These are phyloP conservation scores for Phaeotremella skinneri DNA, from an alignment of 768 basidiomycete species.

Conservation along the genomic window DNA sequence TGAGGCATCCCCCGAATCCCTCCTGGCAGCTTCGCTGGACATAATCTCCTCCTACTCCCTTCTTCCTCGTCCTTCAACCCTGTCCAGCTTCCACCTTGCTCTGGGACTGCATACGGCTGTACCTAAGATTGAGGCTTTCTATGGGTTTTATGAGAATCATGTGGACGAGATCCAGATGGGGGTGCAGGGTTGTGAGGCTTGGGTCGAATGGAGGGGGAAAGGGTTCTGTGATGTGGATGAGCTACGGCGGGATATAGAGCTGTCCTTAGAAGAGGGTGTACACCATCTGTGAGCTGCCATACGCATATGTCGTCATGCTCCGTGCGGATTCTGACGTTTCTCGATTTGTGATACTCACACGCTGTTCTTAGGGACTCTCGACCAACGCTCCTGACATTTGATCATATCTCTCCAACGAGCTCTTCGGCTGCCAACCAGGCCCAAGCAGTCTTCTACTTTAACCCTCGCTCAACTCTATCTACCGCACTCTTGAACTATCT, in stretches of 20 bases:
- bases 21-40: constrained; percentile 39
- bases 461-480: constrained; percentile 66
- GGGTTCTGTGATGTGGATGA: constrained; percentile 42
- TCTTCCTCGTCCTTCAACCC: constrained; percentile 57
- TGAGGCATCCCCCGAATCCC: constrained; percentile 51
- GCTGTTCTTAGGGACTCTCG: background rate
- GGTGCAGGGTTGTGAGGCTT: constrained; percentile 39
- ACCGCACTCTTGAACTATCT: constrained; percentile 68
- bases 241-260: constrained; percentile 43
- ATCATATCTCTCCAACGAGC: constrained; percentile 55
- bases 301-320: constrained; percentile 53
- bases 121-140: constrained; percentile 80
- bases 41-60: constrained; percentile 51
- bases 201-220: constrained; percentile 50
- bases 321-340: constrained; percentile 60
- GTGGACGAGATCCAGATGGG: constrained; percentile 28
- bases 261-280: constrained; percentile 36
- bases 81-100: constrained; percentile 65
- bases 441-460: constrained; percentile 74
- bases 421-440: constrained; percentile 56
- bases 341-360: constrained; percentile 13
- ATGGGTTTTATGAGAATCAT: constrained; percentile 62
- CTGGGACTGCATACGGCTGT: constrained; percentile 74
- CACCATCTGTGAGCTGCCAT: constrained; percentile 20
- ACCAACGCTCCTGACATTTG: constrained; percentile 48